Conservation (phyloP, 345 rosid species). For the Pugionium cornutum region DNA sequence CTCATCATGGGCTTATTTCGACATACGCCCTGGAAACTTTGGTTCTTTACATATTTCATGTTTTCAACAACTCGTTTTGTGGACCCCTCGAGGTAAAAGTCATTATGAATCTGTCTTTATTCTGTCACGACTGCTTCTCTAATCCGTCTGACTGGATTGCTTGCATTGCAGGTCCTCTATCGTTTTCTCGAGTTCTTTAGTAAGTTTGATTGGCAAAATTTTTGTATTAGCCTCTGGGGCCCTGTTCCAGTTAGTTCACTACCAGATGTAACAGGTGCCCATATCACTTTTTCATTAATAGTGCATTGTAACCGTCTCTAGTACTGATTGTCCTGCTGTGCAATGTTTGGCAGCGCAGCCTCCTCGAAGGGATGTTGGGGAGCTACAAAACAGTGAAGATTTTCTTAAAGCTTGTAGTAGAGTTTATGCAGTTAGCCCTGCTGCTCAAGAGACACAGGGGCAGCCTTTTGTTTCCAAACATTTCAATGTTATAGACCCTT, state of each 20-base stretch:
- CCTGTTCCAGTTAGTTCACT: constrained; percentile 84
- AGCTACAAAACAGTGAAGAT: constrained; percentile 56
- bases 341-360: constrained; percentile 66
- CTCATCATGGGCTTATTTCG: constrained; percentile 98
- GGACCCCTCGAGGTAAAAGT: constrained; percentile 96
- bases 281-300: constrained; percentile 6
- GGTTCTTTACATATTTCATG: constrained; percentile 96
- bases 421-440: constrained; percentile 69
- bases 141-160: constrained; percentile 30
- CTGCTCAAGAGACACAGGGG: constrained; percentile 71
- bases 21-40: constrained; percentile 96
- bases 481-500: constrained; percentile 97
- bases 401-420: constrained; percentile 79
- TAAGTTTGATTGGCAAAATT: constrained; percentile 99
- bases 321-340: constrained; percentile 29
- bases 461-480: constrained; percentile 81
- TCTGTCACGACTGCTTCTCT: constrained; percentile 15
- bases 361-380: constrained; percentile 82
- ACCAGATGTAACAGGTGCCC: constrained; percentile 79
- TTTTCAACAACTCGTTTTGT: constrained; percentile 84
- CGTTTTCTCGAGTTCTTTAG: constrained; percentile 99
- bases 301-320: constrained; percentile 18
- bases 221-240: constrained; percentile 96
- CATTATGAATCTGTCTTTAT: constrained; percentile 16
- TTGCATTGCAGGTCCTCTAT: constrained; percentile 71